Evolutionary conservation across 176 grass and related monocot genomes (phyloP).

Genomic region (Ananas comosus): DNA sequence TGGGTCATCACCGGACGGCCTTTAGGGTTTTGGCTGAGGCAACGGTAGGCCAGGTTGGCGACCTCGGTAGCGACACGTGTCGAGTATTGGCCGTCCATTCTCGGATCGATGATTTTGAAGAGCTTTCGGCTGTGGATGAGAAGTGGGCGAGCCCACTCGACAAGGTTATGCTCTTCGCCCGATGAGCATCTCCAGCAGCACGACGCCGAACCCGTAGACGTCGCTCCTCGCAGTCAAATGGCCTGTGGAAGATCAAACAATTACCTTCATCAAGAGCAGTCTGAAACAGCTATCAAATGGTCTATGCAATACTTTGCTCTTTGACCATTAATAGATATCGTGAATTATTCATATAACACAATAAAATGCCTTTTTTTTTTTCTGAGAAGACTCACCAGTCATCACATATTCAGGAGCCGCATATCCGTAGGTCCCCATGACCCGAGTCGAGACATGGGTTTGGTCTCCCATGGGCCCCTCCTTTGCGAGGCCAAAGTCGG

Average conservation of each 20-base stretch:
- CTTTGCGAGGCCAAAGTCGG: slow-evolving; percentile 94
- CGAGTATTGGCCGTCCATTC: slow-evolving; percentile 88
- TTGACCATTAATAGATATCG: background rate
- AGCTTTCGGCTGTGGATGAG: slow-evolving; percentile 76
- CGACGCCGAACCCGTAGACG: slow-evolving; percentile 91
- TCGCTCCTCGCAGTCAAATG: slow-evolving; percentile 87
- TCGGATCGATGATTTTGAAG: slow-evolving; percentile 78
- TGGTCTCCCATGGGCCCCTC: slow-evolving; percentile 93
- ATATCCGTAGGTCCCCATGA: slow-evolving; percentile 94
- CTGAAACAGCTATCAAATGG: no score
- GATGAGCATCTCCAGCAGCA: slow-evolving; percentile 87
- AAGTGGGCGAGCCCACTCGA: slow-evolving; percentile 88
- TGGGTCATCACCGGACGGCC: slow-evolving; percentile 67
- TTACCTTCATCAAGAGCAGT: no score
- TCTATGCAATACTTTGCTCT: no score
- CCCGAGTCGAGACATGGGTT: slow-evolving; percentile 87
- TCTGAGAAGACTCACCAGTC: slow-evolving; percentile 47
- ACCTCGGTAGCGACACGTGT: slow-evolving; percentile 55
- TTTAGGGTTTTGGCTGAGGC: slow-evolving; percentile 87
- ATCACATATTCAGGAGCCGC: slow-evolving; percentile 97
- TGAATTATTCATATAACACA: background rate
- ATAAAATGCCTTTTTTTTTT: background rate
- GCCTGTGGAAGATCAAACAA: slow-evolving; percentile 31
- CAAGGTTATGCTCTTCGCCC: slow-evolving; percentile 78
- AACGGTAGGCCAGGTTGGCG: slow-evolving; percentile 60